Evolutionary conservation across 83 land plant genomes (phyloP).

Genomic region (Isoetes engelmannii): DNA sequence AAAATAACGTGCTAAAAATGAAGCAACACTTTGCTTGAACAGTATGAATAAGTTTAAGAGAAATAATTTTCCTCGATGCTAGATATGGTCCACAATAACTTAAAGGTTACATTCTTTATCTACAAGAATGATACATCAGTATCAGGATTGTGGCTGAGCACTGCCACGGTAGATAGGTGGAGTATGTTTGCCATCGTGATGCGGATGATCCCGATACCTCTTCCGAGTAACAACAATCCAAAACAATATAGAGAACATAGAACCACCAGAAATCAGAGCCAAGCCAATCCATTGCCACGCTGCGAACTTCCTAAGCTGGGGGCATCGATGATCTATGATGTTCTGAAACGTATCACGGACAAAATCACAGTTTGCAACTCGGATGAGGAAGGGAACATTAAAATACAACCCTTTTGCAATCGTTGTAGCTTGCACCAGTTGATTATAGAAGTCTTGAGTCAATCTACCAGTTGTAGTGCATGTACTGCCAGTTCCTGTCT

Average conservation of each 20-base stretch:
- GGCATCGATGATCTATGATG: constrained; percentile 41
- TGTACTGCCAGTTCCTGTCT: constrained; percentile 24
- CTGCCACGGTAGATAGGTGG: too few relatives aligned
- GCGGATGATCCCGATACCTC: constrained; percentile 12
- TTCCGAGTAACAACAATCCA: constrained; percentile 75
- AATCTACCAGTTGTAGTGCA: constrained; percentile 54
- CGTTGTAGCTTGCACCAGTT: constrained; percentile 30
- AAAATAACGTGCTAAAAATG: too few relatives aligned
- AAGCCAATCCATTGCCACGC: constrained; percentile 62
- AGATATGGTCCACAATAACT: too few relatives aligned
- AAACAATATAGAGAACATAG: constrained; percentile 67
- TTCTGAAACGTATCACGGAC: constrained; percentile 52
- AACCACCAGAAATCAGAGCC: constrained; percentile 52
- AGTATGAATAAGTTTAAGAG: too few relatives aligned
- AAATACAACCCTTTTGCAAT: constrained; percentile 35
- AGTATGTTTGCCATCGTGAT: too few relatives aligned
- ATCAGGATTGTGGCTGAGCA: too few relatives aligned
- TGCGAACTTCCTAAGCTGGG: constrained; percentile 43
- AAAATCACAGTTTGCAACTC: constrained; percentile 53
- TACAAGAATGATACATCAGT: too few relatives aligned
- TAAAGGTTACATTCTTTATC: too few relatives aligned
- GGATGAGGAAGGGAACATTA: constrained; percentile 44
- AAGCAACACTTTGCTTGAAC: too few relatives aligned
- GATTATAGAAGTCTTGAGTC: constrained; percentile 41
- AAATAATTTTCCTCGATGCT: too few relatives aligned